Evolutionary conservation across 306 rosid species (phyloP), one percentile per base, ranked within the genome.

Genomic region (Vigna mungo): DNA sequence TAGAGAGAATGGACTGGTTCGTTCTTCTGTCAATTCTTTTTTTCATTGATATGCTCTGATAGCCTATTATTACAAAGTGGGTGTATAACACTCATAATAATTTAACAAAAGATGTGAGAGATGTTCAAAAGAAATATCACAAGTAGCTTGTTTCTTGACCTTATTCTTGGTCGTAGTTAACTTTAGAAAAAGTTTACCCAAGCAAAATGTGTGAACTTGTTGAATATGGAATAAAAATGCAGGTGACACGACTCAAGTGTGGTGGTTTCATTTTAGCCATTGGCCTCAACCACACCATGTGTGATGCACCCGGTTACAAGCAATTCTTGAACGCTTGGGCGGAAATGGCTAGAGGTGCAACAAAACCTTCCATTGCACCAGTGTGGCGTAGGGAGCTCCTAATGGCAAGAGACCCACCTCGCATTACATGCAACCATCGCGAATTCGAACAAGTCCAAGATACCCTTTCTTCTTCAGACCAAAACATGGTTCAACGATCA

Each of bases 161-260:
- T 6, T 39, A 39, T 39, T 7, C 10, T 39, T 39, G 44, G 0
- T 7, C 6, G 37, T 34, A 34, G 37, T 34, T 34, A 34, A 34
- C 37, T 34, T 4, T 0, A 34, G 6, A 34, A 5, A 34, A 34
- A 34, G 37, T 34, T 23, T 23, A 23, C 27, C 1, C 7, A 34
- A 34, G 37, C 1, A 34, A 34, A 34, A 4, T 1, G 5, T 37
- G 12, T 52, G 25, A 10, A 9, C 10, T 20, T 21, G 14, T 20
- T 21, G 63, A 56, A 0, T 0, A 21, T 56, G 63, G 23, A 39
- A 39, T 2, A 10, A 4, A 21, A 30, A 51, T 34, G 10, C 70
- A 81, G 81, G 81, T 82, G 0, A 76, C 85, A 7, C 85, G 81
- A 15, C 63, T 82, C 7, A 53, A 30, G 46, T 82, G 81, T 12